Evolutionary conservation across 306 rosid genomes (phyloP).

Genomic region (Inga leiocalycina): DNA sequence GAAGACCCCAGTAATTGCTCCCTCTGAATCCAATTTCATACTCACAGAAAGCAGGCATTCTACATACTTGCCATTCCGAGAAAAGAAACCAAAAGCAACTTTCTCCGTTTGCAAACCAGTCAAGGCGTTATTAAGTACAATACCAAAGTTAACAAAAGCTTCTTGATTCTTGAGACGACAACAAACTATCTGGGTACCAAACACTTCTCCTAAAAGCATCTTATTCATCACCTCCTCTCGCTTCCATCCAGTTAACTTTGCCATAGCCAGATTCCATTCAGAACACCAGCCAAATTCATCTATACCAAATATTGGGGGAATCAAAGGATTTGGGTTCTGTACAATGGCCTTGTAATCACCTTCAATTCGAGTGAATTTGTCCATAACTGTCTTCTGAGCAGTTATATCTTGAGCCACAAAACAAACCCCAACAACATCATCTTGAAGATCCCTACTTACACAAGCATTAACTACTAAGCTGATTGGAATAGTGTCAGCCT

Average conservation of each 20-base stretch:
- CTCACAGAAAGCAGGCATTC: constrained; percentile 87
- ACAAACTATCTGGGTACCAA: constrained; percentile 64
- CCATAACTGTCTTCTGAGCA: constrained; percentile 90
- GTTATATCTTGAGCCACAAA: constrained; percentile 98
- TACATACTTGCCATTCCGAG: constrained; percentile 65
- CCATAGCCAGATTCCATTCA: constrained; percentile 96
- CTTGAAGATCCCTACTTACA: constrained; percentile 82
- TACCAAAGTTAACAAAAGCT: constrained; percentile 79
- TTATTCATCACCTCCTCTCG: constrained; percentile 85
- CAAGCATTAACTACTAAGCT: constrained; percentile 93
- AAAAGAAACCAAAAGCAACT: constrained; percentile 70
- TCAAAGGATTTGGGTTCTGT: constrained; percentile 83
- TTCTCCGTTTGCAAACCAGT: constrained; percentile 72
- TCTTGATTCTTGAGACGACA: constrained; percentile 93
- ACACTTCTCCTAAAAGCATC: constrained; percentile 95
- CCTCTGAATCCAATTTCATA: constrained; percentile 76
- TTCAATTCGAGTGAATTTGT: constrained; percentile 91
- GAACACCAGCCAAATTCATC: constrained; percentile 99
- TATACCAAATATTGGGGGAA: constrained; percentile 92
- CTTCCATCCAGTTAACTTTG: constrained; percentile 85
- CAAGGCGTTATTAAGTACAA: constrained; percentile 80
- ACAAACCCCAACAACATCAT: constrained; percentile 89
- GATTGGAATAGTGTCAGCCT: constrained; percentile 70
- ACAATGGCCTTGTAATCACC: constrained; percentile 99
- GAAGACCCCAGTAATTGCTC: constrained; percentile 79